Evolutionary conservation across 2,329 filamentous ascomycete genomes (phyloP).

Genomic region (Calonectria pauciramosa): DNA sequence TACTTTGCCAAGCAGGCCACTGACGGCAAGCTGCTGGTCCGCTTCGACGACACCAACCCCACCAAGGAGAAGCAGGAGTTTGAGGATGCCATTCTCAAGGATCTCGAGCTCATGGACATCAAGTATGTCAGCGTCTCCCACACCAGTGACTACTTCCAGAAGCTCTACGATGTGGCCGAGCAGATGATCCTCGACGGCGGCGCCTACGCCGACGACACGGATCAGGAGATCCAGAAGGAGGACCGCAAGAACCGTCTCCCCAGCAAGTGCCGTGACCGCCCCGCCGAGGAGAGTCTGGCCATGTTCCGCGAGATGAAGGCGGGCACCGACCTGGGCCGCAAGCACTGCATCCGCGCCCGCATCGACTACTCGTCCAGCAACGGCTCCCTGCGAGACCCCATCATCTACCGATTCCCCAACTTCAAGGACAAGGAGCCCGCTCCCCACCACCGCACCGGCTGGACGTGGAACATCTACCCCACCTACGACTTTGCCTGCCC

Average conservation of each 20-base stretch:
- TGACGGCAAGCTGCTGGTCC: constrained; percentile 89
- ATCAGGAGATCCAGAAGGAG: constrained; percentile 87
- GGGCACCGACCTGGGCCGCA: constrained; percentile 81
- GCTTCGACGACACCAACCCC: constrained; percentile 98
- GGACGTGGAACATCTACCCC: constrained; percentile 87
- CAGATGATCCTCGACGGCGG: constrained; percentile 88
- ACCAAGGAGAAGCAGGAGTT: constrained; percentile 98
- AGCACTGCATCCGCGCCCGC: constrained; percentile 95
- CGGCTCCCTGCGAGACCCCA: constrained; percentile 95
- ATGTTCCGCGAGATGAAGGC: constrained; percentile 96
- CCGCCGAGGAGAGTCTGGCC: constrained; percentile 85
- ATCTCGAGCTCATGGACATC: constrained; percentile 91
- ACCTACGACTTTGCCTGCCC: constrained; percentile 91
- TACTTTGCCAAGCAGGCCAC: constrained; percentile 97
- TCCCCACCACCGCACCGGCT: constrained; percentile 82
- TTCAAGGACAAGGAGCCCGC: constrained; percentile 58
- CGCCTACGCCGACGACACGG: constrained; percentile 95
- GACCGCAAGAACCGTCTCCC: constrained; percentile 88
- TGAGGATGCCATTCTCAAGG: constrained; percentile 93
- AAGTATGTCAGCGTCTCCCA: constrained; percentile 89
- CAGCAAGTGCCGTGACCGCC: constrained; percentile 83
- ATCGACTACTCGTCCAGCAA: constrained; percentile 93
- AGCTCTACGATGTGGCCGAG: constrained; percentile 88
- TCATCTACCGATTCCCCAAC: constrained; percentile 94
- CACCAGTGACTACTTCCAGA: constrained; percentile 96